Percentiles rank a stretch among this genome's conserved stretches.
Conservation (phyloP, 306 rosid genomes). For the Vigna hirtella region DNA sequence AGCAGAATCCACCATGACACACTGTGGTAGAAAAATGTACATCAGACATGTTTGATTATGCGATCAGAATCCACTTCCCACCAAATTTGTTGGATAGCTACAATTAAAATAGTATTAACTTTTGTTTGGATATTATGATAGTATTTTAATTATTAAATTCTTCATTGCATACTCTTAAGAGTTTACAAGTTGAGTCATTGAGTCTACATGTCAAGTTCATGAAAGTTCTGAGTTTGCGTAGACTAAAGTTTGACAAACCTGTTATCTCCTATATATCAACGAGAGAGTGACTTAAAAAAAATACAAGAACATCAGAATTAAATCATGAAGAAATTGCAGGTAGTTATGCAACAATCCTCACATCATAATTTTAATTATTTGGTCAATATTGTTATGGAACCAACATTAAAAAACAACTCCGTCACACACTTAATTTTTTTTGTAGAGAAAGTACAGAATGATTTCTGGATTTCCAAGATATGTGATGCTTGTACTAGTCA, state of each 20-base stretch:
- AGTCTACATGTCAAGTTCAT: background rate
- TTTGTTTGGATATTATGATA: background rate
- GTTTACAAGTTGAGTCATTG: background rate
- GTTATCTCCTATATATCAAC: conserved; percentile 20
- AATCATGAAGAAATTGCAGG: background rate
- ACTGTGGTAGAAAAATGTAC: conserved; percentile 28
- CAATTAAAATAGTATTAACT: background rate
- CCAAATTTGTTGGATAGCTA: background rate
- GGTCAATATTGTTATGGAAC: background rate
- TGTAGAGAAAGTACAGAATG: background rate
- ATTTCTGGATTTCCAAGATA: conserved; percentile 10
- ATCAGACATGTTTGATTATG: conserved; percentile 5
- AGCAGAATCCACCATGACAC: background rate
- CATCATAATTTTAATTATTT: conserved; percentile 23
- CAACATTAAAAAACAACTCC: background rate
- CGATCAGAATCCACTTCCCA: background rate
- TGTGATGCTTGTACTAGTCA: background rate
- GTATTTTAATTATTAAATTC: background rate
- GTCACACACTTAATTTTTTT: background rate
- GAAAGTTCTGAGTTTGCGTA: background rate
- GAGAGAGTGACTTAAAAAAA: background rate
- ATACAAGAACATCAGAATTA: conserved; percentile 8
- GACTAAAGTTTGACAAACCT: background rate
- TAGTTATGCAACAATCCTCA: background rate
- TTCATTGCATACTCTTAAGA: background rate